phyloP scores from a whole-genome alignment of 2,329 filamentous ascomycete genomes.

The Leptographium flavum region DNA sequence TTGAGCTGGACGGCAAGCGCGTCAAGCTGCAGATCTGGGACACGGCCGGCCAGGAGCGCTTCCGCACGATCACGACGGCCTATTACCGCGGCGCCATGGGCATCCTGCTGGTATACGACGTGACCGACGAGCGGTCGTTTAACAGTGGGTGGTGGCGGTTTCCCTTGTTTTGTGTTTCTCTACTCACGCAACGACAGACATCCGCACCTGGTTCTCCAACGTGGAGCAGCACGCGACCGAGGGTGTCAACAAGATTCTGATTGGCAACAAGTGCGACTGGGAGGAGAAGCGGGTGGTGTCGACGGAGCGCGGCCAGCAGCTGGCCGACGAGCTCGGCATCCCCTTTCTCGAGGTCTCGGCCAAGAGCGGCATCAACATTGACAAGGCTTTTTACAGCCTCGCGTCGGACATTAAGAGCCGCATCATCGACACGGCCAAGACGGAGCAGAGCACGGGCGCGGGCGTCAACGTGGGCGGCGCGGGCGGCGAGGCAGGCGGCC shows the following conservation, averaged over 20 bases:
- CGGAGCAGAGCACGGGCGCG: constrained; percentile 43
- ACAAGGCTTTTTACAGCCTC: constrained; percentile 93
- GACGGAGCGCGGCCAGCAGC: constrained; percentile 80
- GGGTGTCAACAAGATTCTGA: constrained; percentile 98
- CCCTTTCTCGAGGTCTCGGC: constrained; percentile 97
- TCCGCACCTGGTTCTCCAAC: constrained; percentile 98
- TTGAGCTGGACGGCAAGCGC: constrained; percentile 95
- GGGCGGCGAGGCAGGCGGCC: constrained; percentile 30
- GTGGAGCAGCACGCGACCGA: constrained; percentile 96
- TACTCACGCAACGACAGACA: constrained; percentile 45
- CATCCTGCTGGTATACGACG: constrained; percentile 93
- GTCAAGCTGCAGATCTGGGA: constrained; percentile 99
- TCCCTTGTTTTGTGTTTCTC: constrained; percentile 1
- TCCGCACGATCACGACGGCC: constrained; percentile 95
- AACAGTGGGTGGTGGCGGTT: constrained; percentile 51
- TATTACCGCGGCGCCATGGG: constrained; percentile 99
- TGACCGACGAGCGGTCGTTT: constrained; percentile 91
- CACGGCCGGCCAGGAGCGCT: constrained; percentile 93
- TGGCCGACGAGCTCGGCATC: constrained; percentile 91
- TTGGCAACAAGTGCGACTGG: constrained; percentile 99
- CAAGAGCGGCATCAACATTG: constrained; percentile 99
- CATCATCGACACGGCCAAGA: constrained; percentile 81
- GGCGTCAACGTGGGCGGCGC: constrained; percentile 57
- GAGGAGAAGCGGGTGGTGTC: constrained; percentile 95
- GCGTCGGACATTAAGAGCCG: constrained; percentile 97